Conservation (phyloP, 441 rosid species). For the Rhodomyrtus psidioides region DNA sequence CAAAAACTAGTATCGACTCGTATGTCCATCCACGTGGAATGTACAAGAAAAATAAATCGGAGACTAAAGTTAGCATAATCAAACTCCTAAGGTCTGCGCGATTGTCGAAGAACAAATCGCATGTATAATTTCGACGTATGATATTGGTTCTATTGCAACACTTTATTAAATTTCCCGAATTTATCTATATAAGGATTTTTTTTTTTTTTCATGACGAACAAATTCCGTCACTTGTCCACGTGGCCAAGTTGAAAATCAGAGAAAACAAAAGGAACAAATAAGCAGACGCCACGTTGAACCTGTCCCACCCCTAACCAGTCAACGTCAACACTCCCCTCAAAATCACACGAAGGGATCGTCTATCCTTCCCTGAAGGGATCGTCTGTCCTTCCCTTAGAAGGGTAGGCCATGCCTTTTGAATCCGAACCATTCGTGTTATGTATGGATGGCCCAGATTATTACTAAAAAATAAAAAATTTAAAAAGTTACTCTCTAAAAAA, state of each 20-base stretch:
- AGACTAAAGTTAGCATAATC: neutral
- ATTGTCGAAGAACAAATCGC: neutral
- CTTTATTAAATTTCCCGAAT: neutral
- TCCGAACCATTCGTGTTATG: no score
- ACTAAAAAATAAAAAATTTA: no score
- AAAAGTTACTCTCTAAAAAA: no score
- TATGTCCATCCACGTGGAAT: neutral
- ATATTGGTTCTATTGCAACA: neutral
- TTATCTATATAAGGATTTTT: neutral
- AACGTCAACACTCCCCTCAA: neutral
- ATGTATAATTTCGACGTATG: accelerated
- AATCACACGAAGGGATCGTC: no score
- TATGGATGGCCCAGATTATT: no score
- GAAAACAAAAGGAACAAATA: neutral
- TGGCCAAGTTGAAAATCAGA: neutral
- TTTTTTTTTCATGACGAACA: neutral
- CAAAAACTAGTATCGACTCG: neutral
- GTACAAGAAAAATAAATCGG: accelerated
- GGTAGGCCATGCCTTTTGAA: no score
- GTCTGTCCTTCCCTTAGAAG: no score
- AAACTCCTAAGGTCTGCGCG: neutral
- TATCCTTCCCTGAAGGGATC: no score
- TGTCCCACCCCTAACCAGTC: neutral
- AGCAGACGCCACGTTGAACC: neutral
- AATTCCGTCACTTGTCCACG: neutral